Percentiles rank a stretch among this genome's conserved stretches.
Evolutionary conservation across 805 yeast species (phyloP).

Genomic region (Debaryomyces maramus): DNA sequence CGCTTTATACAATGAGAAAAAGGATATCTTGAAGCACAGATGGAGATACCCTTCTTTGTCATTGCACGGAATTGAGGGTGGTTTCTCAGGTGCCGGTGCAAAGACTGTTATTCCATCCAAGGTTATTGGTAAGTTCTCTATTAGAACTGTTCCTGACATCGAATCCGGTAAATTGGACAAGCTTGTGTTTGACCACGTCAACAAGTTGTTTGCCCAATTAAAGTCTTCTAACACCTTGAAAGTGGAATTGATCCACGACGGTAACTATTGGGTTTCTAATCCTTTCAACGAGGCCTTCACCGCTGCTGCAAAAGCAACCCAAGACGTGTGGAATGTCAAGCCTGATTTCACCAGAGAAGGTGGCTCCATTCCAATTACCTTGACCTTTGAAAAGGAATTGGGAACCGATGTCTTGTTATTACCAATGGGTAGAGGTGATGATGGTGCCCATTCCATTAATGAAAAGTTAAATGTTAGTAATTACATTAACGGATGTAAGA

Average conservation of each 20-base stretch:
- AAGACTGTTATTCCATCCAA: conserved; percentile 97
- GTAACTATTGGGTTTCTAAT: conserved; percentile 94
- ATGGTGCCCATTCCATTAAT: conserved; percentile 97
- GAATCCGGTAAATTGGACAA: conserved; percentile 76
- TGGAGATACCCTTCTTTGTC: conserved; percentile 99
- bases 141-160: conserved; percentile 96
- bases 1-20: conserved; percentile 70
- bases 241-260: conserved; percentile 86
- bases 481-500: conserved; percentile 91
- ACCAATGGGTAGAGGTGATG: conserved; percentile 99
- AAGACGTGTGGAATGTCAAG: conserved; percentile 89
- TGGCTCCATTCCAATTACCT: conserved; percentile 96
- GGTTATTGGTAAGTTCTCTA: conserved; percentile 92
- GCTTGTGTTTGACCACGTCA: conserved; percentile 69
- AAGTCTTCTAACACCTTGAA: conserved; percentile 73
- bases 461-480: conserved; percentile 89
- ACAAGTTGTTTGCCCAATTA: conserved; percentile 62
- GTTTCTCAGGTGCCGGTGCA: conserved; percentile 92
- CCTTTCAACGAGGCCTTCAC: conserved; percentile 90
- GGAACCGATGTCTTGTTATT: conserved; percentile 82
- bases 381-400: conserved; percentile 86
- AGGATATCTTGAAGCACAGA: conserved; percentile 91
- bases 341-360: conserved; percentile 99
- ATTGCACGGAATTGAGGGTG: conserved; percentile 97
- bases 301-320: conserved; percentile 93